Base-by-base conservation (phyloP, 176 grass and related monocot species). In the Oryza rufipogon region DNA sequence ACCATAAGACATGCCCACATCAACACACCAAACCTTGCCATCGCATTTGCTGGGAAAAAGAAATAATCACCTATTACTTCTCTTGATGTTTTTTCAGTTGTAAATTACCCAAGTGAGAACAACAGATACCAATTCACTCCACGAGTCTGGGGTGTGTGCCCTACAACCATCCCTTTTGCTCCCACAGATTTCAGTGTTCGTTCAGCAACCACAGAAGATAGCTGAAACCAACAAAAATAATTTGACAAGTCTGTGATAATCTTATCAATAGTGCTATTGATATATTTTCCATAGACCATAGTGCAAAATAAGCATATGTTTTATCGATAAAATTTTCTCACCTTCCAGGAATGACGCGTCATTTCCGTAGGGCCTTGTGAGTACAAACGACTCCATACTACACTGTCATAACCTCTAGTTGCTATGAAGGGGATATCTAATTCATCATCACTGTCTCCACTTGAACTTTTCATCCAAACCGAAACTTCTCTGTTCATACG, bases 1-100 rank as follows among this genome's bases (percentile, higher is more conserved):
- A 83, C 96, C 93, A 78, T 76, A 94, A 38, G 96, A 98, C 96
- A 98, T 98, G 74, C 96, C 93, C 38, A 98, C 93, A 81, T 98
- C 96, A 48, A 98, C 73, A 26, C 96, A 98, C 96, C 93, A 98
- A 70, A 98, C 89, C 85, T 88, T 91, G 38, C 87, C 78, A 47
- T 96, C 65, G 9, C 94, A 98, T 91, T 92, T 98, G 75, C 96
- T 98, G 88, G 70, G 74, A 74, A 70, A 87, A 23, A 49, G 20
- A 78, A 60, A 76, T 6, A 64, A 15, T 30, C 25, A 60, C 68
- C n/a, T 83, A 23, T 58, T 85, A 56, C 9, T 77, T 70, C 51
- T 70, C 11, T 15, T 22, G 11, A 41, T 34, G 60, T 30, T 4
- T 8, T 28, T 77, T 72, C 13, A 61, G 1, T 58, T 17, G 4